Evolutionary conservation across 192 early-diverging fungal genomes (phyloP).

Genomic region (Coemansia reversa): DNA sequence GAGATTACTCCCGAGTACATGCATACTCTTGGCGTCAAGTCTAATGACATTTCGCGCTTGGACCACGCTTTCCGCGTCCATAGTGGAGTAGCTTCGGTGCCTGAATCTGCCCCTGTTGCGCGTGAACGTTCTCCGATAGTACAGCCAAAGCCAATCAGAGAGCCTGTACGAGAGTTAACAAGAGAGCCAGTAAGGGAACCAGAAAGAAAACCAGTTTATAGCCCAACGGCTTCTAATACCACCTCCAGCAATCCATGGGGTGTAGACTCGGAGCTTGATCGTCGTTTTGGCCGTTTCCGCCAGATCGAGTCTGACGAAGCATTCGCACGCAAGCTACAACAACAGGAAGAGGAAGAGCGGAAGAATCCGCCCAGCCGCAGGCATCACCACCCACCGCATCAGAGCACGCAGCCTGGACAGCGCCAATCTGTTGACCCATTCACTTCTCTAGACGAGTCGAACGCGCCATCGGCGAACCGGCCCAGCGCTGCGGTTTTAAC

Average conservation of each 20-base stretch:
- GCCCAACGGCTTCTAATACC: not conserved
- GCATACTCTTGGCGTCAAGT: conserved; percentile 76
- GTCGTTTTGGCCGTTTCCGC: conserved; percentile 40
- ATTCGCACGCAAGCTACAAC: conserved; percentile 80
- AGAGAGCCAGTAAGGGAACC: conserved; percentile 22
- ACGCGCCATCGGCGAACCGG: conserved; percentile 1
- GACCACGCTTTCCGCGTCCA: conserved; percentile 57
- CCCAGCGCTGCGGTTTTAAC: not conserved
- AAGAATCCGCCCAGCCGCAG: conserved; percentile 9
- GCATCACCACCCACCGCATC: not conserved
- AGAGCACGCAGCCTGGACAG: not conserved
- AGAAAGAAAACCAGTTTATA: too few species aligned
- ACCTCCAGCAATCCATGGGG: conserved; percentile 48
- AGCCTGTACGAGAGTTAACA: too few species aligned
- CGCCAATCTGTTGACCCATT: conserved; percentile 14
- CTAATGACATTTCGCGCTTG: conserved; percentile 80
- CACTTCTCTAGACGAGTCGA: conserved; percentile 18
- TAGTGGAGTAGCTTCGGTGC: conserved; percentile 24
- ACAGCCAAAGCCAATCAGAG: conserved; percentile 11
- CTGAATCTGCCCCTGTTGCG: not conserved
- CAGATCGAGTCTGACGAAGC: conserved; percentile 80
- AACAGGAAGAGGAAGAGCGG: conserved; percentile 61
- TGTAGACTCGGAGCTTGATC: conserved; percentile 50
- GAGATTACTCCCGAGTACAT: conserved; percentile 75
- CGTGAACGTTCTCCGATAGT: not conserved